Evolutionary conservation across 2,329 filamentous ascomycete species (phyloP).

Genomic region (Amylocarpus encephaloides): DNA sequence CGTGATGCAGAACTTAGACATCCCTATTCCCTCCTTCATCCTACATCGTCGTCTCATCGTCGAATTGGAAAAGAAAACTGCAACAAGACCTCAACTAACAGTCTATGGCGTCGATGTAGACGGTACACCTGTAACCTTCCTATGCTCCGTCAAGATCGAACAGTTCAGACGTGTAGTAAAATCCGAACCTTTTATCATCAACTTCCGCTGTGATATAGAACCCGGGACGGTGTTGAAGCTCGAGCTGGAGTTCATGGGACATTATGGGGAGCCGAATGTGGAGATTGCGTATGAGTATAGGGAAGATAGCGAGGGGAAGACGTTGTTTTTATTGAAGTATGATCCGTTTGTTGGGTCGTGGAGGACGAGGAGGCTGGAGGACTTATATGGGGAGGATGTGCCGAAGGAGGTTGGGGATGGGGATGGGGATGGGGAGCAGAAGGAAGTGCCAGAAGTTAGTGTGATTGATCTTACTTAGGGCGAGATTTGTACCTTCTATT

Average conservation of each 20-base stretch:
- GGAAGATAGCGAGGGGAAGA: constrained; percentile 2
- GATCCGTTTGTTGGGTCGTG: constrained; percentile 19
- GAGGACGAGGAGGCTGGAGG: constrained; percentile 1
- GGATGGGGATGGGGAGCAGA: no score
- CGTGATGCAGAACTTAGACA: constrained; percentile 36
- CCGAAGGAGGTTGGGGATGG: no score
- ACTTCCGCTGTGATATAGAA: constrained; percentile 29
- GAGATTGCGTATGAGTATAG: constrained; percentile 24
- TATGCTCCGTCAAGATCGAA: constrained; percentile 36
- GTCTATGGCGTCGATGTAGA: constrained; percentile 37
- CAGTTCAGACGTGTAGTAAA: constrained; percentile 33
- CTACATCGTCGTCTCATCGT: constrained; percentile 33
- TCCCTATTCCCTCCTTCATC: constrained; percentile 35
- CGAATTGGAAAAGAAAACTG: constrained; percentile 18
- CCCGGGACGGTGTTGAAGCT: constrained; percentile 30
- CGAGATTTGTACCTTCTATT: no score
- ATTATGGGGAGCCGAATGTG: constrained; percentile 40
- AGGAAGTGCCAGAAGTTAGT: no score
- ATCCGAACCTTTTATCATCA: constrained; percentile 36
- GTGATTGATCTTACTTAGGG: no score
- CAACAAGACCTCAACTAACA: constrained; percentile 27
- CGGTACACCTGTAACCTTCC: constrained; percentile 36
- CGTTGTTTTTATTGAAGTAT: constrained; percentile 20
- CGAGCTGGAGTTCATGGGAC: constrained; percentile 42
- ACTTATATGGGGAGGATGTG: no score